Percentiles rank a stretch among this genome's conserved stretches.
phyloP scores from a whole-genome alignment of 2,329 filamentous ascomycete genomes.

The Trichoderma polysporum region DNA sequence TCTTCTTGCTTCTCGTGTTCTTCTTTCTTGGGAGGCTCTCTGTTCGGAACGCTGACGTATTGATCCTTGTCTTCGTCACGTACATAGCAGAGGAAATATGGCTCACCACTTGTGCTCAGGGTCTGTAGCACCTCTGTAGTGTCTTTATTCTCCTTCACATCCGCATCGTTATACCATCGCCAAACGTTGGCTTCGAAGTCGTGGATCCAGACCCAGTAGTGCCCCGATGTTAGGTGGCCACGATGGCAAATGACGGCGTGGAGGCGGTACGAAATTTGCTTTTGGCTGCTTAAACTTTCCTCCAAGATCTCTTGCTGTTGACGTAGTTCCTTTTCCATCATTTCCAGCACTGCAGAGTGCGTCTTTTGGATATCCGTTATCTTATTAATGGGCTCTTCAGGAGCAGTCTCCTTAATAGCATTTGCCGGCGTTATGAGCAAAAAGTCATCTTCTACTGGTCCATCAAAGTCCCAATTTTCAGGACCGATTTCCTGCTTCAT shows the following conservation, averaged over 20 bases:
- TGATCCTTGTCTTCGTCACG: slow-evolving; percentile 62
- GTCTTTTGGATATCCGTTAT: slow-evolving; percentile 25
- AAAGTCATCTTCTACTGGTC: slow-evolving; percentile 39
- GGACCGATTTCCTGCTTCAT: not conserved
- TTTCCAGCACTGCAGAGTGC: slow-evolving; percentile 40
- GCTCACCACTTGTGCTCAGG: slow-evolving; percentile 68
- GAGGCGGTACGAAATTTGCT: slow-evolving; percentile 71
- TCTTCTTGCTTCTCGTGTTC: slow-evolving; percentile 12
- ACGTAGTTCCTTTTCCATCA: slow-evolving; percentile 45
- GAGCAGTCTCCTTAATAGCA: not conserved
- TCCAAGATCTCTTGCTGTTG: slow-evolving; percentile 31
- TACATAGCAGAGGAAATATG: slow-evolving; percentile 84
- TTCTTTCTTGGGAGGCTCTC: slow-evolving; percentile 28
- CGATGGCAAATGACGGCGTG: slow-evolving; percentile 94
- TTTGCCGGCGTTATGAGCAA: slow-evolving; percentile 30
- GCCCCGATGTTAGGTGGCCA: slow-evolving; percentile 70
- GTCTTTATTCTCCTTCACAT: slow-evolving; percentile 68
- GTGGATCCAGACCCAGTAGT: slow-evolving; percentile 96
- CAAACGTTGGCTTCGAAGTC: slow-evolving; percentile 81
- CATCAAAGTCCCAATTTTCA: slow-evolving; percentile 39
- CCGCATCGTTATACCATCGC: slow-evolving; percentile 92
- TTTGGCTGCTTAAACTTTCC: slow-evolving; percentile 49
- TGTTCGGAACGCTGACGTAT: slow-evolving; percentile 48
- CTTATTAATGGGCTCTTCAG: slow-evolving; percentile 2
- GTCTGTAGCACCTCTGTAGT: slow-evolving; percentile 67